Percentiles rank a stretch among this genome's conserved stretches.
phyloP scores from a whole-genome alignment of 768 basidiomycete genomes.

The Lentinula edodes region DNA sequence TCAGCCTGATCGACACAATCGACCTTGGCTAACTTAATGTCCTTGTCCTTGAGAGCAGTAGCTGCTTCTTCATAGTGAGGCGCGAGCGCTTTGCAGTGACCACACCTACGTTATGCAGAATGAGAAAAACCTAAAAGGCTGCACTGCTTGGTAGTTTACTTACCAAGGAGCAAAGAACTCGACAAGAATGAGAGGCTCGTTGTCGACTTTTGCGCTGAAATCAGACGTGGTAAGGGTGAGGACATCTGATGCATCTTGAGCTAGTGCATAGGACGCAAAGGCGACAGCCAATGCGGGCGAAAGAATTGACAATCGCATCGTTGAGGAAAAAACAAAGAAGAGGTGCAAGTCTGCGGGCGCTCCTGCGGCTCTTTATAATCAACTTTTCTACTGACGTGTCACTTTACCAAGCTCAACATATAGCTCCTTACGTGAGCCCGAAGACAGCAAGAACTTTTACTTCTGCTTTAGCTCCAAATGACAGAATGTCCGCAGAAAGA shows the following conservation, averaged over 20 bases:
- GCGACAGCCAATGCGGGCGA: constrained; percentile 50
- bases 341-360: constrained; percentile 9
- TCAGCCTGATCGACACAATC: constrained; percentile 95
- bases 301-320: constrained; percentile 60
- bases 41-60: constrained; percentile 83
- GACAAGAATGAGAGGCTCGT: constrained; percentile 75
- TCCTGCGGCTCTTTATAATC: constrained; percentile 21
- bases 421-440: not conserved
- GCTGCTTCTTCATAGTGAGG: constrained; percentile 95
- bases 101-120: constrained; percentile 54
- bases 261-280: constrained; percentile 44
- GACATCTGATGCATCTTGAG: constrained; percentile 71
- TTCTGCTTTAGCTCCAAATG: not conserved
- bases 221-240: constrained; percentile 62
- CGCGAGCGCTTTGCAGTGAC: constrained; percentile 93
- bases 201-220: constrained; percentile 62
- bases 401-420: constrained; percentile 13
- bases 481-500: not conserved
- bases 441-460: not conserved
- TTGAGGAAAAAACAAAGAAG: constrained; percentile 21
- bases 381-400: constrained; percentile 45
- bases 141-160: not conserved
- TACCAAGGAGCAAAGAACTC: constrained; percentile 95
- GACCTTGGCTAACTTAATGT: constrained; percentile 91
- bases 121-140: not conserved